Percentiles rank a stretch among this genome's conserved stretches.
These are phyloP conservation scores for Ceratobasidium theobromae DNA, from an alignment of 1,284 basidiomycete species.

Conservation along the genomic window DNA sequence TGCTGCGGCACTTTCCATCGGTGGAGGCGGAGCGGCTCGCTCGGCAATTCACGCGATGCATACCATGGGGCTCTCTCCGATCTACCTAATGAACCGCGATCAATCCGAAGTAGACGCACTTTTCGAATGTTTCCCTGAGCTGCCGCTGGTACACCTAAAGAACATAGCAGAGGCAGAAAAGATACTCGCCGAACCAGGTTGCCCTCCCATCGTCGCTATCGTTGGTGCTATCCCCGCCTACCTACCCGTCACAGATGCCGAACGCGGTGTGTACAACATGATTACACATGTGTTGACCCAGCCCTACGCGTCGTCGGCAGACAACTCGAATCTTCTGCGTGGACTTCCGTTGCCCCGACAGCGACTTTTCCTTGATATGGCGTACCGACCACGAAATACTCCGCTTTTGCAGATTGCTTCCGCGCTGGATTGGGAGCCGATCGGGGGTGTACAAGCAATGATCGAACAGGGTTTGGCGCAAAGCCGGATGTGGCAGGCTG, in stretches of 20 bases:
- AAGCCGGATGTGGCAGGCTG: conserved; percentile 39
- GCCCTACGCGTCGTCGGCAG: not conserved
- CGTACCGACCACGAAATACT: conserved; percentile 44
- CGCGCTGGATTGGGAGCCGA: conserved; percentile 38
- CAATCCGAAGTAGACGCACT: conserved; percentile 30
- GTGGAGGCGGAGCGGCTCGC: conserved; percentile 45
- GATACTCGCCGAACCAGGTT: not conserved
- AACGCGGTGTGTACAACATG: conserved; percentile 24
- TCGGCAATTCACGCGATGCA: conserved; percentile 44
- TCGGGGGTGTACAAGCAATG: conserved; percentile 44
- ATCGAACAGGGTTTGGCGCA: conserved; percentile 45
- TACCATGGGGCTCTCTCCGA: conserved; percentile 43
- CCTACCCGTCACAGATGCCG: conserved; percentile 27
- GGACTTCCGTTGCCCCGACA: conserved; percentile 38
- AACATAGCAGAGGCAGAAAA: conserved; percentile 4
- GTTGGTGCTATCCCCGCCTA: conserved; percentile 34
- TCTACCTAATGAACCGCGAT: conserved; percentile 44
- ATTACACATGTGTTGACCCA: conserved; percentile 21
- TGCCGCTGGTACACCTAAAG: conserved; percentile 25
- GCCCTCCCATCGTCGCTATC: conserved; percentile 25
- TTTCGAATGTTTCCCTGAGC: conserved; percentile 30
- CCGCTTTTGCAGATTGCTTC: conserved; percentile 39
- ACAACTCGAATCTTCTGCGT: conserved; percentile 3
- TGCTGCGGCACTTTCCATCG: conserved; percentile 43
- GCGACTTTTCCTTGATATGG: conserved; percentile 44